Base-by-base conservation (phyloP, 2,329 filamentous ascomycete species). In the Emergomyces pasteurianus region DNA sequence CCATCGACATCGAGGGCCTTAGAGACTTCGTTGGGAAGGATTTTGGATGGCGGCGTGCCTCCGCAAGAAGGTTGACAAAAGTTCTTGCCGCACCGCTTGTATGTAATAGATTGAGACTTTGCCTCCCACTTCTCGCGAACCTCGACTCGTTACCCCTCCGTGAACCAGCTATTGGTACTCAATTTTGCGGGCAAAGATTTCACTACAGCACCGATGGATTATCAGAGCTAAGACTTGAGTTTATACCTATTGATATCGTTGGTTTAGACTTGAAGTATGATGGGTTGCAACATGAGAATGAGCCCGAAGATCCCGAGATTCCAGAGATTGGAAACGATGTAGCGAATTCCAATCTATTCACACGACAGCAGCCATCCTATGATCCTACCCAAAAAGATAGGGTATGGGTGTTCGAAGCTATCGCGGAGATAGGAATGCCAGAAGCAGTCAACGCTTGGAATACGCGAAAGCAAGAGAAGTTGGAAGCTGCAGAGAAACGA, bases 31-130 rank as follows among this genome's bases (percentile, higher is more conserved):
- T 86, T 0, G 81, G 82, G 0, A 86, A 95, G 64, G 87, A 86
- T 0, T 95, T 99, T 65, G 90, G 92, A 62, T 99, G 94, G 94
- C 84, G 82, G 4, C 87, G 86, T 67, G 82, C 86, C 34, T 81
- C 81, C 58, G 92, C 92, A 0, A 57, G 40, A 34, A 57, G 55
- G 46, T 91, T 92, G 18, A 83, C 88, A 68, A 95, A 96, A 69
- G 89, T 96, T 63, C 86, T 96, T 34, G 83, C 87, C 16, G 87
- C 89, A 34, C 85, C 87, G 8, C 75, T 97, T 1, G 77, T 97
- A 85, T 16, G 83, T 82, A 63, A 85, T 82, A 63, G 78, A 86
- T 64, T 79, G 68, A 67, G 69, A 64, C 68, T 72, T 47, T 67
- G 67, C 46, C 65, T 65, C 65, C 71, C 67, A 65, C 43, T 52